Evolutionary conservation across 1,139 yeast genomes (phyloP).

Genomic region (Hemisphaericaspora lyxosophila): DNA sequence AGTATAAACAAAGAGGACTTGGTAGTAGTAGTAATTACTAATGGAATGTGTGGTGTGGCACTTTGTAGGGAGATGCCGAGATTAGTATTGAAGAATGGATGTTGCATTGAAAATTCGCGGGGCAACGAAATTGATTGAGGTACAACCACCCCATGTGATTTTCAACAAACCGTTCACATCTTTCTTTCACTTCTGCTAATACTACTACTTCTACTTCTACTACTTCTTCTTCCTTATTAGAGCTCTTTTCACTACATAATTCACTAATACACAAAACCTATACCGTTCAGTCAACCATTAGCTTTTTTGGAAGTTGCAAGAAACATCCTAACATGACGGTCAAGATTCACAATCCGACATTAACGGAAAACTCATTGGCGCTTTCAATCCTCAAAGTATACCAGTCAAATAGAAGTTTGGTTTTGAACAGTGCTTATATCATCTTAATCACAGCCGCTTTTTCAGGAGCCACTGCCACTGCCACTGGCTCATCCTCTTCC

Average conservation of each 20-base stretch:
- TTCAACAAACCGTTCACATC: neutral
- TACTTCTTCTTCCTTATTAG: neutral
- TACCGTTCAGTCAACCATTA: too few relatives aligned
- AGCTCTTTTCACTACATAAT: too few relatives aligned
- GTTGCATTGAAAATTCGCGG: conserved; percentile 1
- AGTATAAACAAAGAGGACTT: too few relatives aligned
- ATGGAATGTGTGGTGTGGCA: neutral
- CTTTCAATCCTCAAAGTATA: conserved; percentile 37
- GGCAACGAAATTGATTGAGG: neutral
- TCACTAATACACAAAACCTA: too few relatives aligned
- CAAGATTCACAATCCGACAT: neutral
- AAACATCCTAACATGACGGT: too few relatives aligned
- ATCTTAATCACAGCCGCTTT: conserved; percentile 48
- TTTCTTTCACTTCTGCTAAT: neutral
- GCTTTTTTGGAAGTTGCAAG: too few relatives aligned
- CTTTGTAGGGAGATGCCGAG: too few relatives aligned
- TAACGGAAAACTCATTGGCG: conserved; percentile 13
- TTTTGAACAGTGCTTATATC: conserved; percentile 51
- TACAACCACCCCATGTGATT: conserved; percentile 1
- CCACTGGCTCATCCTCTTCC: conserved; percentile 8
- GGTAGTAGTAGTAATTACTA: too few relatives aligned
- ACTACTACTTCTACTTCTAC: neutral
- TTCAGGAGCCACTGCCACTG: conserved; percentile 42
- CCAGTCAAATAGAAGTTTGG: conserved; percentile 45
- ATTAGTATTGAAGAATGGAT: conserved; percentile 3